phyloP scores from a whole-genome alignment of 2,329 filamentous ascomycete species.

The Neonectria coccinea region DNA sequence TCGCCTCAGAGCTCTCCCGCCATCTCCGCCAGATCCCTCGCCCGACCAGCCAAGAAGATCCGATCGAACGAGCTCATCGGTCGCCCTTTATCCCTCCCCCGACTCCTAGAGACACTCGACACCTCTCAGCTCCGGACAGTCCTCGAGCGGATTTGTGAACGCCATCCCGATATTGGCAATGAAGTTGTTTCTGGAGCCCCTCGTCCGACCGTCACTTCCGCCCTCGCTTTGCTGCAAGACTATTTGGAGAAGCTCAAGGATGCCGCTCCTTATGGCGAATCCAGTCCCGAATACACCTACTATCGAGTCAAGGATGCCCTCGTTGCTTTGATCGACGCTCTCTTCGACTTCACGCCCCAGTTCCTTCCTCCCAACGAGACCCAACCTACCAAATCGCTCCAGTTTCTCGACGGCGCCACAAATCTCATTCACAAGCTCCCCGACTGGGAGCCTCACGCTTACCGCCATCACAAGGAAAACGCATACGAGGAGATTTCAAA shows the following conservation, averaged over 20 bases:
- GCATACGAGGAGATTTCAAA: conserved; percentile 96
- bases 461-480: conserved; percentile 93
- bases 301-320: conserved; percentile 89
- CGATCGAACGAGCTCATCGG: conserved; percentile 73
- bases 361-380: conserved; percentile 92
- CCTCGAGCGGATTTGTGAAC: conserved; percentile 90
- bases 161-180: conserved; percentile 84
- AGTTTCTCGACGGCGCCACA: conserved; percentile 90
- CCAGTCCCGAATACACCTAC: conserved; percentile 92
- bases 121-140: conserved; percentile 85
- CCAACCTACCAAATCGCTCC: conserved; percentile 84
- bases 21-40: conserved; percentile 74
- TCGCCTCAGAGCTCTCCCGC: conserved; percentile 88
- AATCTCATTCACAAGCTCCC: conserved; percentile 90
- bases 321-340: conserved; percentile 83
- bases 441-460: conserved; percentile 88
- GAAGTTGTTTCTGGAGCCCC: conserved; percentile 89
- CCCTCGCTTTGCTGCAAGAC: conserved; percentile 81
- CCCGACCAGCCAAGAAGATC: conserved; percentile 73
- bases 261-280: conserved; percentile 87
- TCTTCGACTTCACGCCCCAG: conserved; percentile 94
- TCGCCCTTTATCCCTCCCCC: conserved; percentile 67
- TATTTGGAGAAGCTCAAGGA: conserved; percentile 84
- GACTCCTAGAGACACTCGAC: conserved; percentile 94
- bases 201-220: conserved; percentile 84